Conservation (phyloP, 257 asterid species). For the Handroanthus guayacan region DNA sequence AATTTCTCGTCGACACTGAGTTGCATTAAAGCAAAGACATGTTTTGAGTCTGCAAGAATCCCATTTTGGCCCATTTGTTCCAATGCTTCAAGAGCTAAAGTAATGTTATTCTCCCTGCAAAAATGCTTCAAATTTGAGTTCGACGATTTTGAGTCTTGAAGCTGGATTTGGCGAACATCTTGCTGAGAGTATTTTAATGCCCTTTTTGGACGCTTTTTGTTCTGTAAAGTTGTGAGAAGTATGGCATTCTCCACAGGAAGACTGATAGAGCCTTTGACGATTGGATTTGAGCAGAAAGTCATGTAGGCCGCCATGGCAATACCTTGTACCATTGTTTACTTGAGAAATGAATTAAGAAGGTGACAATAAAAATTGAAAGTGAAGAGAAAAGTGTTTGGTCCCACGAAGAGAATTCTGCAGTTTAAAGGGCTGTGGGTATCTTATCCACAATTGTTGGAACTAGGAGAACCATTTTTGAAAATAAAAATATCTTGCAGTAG, state of each 20-base stretch:
- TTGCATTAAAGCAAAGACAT: conserved; percentile 40
- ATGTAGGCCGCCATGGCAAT: conserved; percentile 27
- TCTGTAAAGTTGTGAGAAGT: background rate
- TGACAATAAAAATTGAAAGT: background rate
- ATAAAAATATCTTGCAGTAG: conserved; percentile 7
- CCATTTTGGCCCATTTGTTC: conserved; percentile 35
- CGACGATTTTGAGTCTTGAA: background rate
- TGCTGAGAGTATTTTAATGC: conserved; percentile 30
- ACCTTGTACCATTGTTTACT: background rate
- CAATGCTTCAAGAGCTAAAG: conserved; percentile 34
- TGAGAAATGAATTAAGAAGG: background rate
- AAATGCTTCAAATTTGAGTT: conserved; percentile 13
- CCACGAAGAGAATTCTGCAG: background rate
- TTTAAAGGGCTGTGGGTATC: background rate
- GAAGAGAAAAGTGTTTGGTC: background rate
- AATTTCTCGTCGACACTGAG: conserved; percentile 8
- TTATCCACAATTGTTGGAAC: conserved; percentile 10
- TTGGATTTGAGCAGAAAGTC: conserved; percentile 30
- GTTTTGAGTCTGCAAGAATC: conserved; percentile 28
- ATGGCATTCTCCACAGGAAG: background rate
- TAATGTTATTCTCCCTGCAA: conserved; percentile 19
- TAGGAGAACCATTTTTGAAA: background rate
- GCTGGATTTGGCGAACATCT: conserved; percentile 1
- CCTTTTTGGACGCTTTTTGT: conserved; percentile 10
- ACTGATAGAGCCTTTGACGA: conserved; percentile 17